These are phyloP conservation scores for Diphasiastrum complanatum DNA, from an alignment of 83 land plant species.

Conservation along the genomic window DNA sequence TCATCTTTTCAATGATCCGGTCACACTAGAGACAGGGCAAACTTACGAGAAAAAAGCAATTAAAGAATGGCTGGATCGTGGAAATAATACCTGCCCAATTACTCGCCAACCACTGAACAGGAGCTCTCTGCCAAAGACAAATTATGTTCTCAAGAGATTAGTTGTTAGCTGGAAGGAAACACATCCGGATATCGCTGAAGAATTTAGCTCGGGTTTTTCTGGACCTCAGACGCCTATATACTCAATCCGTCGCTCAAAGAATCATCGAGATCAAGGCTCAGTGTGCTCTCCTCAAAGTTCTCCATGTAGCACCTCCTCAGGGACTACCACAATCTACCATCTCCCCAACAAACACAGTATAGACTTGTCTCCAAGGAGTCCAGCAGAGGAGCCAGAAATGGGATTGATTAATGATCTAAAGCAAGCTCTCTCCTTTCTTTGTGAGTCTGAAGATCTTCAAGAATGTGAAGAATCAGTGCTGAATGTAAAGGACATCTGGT, in stretches of 20 bases:
- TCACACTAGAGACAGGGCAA: conserved; percentile 59
- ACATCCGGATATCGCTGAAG: conserved; percentile 30
- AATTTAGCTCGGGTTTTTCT: neutral
- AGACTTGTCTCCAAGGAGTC: conserved; percentile 11
- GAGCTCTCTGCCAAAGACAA: conserved; percentile 27
- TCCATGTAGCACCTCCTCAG: neutral
- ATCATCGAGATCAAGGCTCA: conserved; percentile 17
- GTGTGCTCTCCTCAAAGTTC: neutral
- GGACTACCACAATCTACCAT: neutral
- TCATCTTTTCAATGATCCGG: conserved; percentile 45
- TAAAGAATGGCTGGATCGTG: conserved; percentile 40
- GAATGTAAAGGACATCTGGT: conserved; percentile 13
- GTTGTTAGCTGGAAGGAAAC: conserved; percentile 44
- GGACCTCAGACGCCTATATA: neutral
- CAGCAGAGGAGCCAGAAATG: conserved; percentile 4
- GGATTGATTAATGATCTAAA: conserved; percentile 37
- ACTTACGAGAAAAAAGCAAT: conserved; percentile 46
- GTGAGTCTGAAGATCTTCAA: conserved; percentile 42
- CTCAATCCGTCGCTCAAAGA: conserved; percentile 18
- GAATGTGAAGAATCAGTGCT: conserved; percentile 46
- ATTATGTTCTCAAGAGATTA: conserved; percentile 42
- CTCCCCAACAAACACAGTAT: neutral
- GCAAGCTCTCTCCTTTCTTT: conserved; percentile 32
- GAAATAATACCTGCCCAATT: conserved; percentile 46
- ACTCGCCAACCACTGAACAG: conserved; percentile 29